Percentiles rank a stretch among this genome's conserved stretches.
These are phyloP conservation scores for Delphinella strobiligena DNA, from an alignment of 2,329 filamentous ascomycete species.

Conservation along the genomic window DNA sequence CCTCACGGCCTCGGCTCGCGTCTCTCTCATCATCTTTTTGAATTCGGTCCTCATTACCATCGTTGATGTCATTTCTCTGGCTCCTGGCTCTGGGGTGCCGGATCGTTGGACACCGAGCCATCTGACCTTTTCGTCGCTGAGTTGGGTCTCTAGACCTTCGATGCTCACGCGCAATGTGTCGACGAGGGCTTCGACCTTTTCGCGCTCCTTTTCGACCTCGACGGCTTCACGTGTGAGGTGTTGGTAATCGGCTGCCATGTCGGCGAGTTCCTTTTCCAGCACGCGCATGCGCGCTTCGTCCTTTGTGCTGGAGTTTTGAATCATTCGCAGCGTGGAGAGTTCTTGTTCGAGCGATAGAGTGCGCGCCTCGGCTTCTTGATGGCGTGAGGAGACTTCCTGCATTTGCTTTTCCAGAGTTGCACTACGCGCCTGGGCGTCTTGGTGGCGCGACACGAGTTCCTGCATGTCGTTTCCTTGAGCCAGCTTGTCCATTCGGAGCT, in stretches of 20 bases:
- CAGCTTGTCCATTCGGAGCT: slow-evolving; percentile 26
- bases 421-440: not conserved
- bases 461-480: slow-evolving; percentile 22
- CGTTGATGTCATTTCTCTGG: slow-evolving; percentile 50
- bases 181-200: slow-evolving; percentile 49
- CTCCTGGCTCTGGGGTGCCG: slow-evolving; percentile 22
- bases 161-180: slow-evolving; percentile 52
- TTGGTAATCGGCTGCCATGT: slow-evolving; percentile 59
- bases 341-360: slow-evolving; percentile 16
- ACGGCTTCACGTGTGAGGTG: slow-evolving; percentile 57
- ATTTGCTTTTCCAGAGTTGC: slow-evolving; percentile 27
- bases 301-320: slow-evolving; percentile 1
- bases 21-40: slow-evolving; percentile 70
- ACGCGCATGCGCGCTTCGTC: slow-evolving; percentile 22
- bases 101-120: slow-evolving; percentile 51
- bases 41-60: slow-evolving; percentile 62
- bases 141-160: slow-evolving; percentile 50
- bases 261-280: slow-evolving; percentile 53
- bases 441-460: slow-evolving; percentile 4
- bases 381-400: slow-evolving; percentile 22
- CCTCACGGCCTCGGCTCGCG: slow-evolving; percentile 53
- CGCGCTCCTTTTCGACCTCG: slow-evolving; percentile 59
- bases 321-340: slow-evolving; percentile 8
- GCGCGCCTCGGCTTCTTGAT: slow-evolving; percentile 21
- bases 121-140: slow-evolving; percentile 56